Evolutionary conservation across 73 alveolate genomes (phyloP), one percentile per base, ranked within the genome.

Genomic region (Breviolum minutum): DNA sequence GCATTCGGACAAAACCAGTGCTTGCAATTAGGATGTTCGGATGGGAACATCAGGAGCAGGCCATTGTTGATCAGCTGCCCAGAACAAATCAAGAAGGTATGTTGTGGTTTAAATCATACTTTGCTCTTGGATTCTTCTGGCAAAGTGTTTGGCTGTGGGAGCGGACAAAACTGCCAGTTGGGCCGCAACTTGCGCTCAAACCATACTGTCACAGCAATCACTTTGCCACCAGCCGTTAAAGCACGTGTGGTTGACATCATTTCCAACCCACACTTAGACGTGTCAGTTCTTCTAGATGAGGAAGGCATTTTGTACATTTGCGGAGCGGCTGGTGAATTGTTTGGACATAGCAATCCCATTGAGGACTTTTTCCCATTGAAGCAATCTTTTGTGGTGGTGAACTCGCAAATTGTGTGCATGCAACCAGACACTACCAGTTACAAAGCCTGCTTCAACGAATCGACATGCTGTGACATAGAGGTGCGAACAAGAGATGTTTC

Each of bases 281-380:
- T 86, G 9, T 86, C 94, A 22, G 80, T 86, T 62, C 80, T 86
- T 63, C 14, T 86, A 80, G 63, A 86, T 17, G 80, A 63, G 30
- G 64, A 86, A 17, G 94, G 94, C 16, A 29, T 17, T 77, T 63
- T 86, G 14, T 27, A n/a, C 63, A 20, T 63, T 27, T 20, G 64
- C 16, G 94, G 94, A n/a, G 80, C 8, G 8, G 94, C 94, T 62
- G 79, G 79, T 27, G 60, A 63, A 63, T 27, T 86, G 94, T 29
- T 63, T 24, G 94, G 94, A 7, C 69, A 63, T 63, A 61, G 64
- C 63, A 62, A 86, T 27, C 5, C 9, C 62, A 86, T 86, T 16
- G 81, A 86, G 80, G 94, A 62, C 29, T 86, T 86, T 16, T 27
- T 86, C 19, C 94, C 94, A 13, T 63, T 61, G 80, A 63, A 86